Conservation (phyloP, 345 rosid genomes). For the Schrenkiella parvula region DNA sequence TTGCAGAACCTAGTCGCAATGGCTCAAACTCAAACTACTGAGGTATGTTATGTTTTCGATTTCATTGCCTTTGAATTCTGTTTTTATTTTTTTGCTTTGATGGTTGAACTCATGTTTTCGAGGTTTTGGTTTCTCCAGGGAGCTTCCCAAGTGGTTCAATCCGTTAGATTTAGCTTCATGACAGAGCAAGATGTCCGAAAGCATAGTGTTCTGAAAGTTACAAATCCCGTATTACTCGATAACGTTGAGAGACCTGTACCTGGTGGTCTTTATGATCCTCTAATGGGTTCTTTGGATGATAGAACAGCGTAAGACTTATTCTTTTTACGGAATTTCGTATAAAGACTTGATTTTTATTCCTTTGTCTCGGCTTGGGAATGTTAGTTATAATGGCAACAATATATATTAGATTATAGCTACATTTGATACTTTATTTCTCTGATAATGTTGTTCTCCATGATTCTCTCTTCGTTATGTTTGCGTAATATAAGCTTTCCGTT, state of each 20-base stretch:
- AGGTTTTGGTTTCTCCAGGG: constrained; percentile 32
- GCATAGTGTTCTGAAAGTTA: constrained; percentile 47
- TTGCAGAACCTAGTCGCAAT: background rate
- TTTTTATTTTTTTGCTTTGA: background rate
- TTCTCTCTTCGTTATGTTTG: constrained; percentile 1
- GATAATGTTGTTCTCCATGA: background rate
- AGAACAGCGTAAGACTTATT: constrained; percentile 36
- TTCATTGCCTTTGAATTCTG: background rate
- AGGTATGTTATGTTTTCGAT: constrained; percentile 18
- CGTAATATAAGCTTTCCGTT: background rate
- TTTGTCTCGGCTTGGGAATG: background rate
- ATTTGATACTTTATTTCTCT: background rate
- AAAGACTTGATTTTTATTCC: background rate
- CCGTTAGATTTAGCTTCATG: constrained; percentile 50
- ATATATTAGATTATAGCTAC: background rate
- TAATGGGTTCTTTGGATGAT: constrained; percentile 45
- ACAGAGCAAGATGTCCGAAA: constrained; percentile 49
- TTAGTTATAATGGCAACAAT: background rate
- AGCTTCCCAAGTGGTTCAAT: constrained; percentile 43
- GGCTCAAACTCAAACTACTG: constrained; percentile 34
- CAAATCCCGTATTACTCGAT: constrained; percentile 41
- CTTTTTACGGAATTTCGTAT: background rate
- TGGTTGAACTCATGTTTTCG: background rate
- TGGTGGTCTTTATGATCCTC: constrained; percentile 61
- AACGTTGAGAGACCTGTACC: constrained; percentile 39